Base-by-base conservation (phyloP, 345 rosid species). In the Limnanthes douglasii region DNA sequence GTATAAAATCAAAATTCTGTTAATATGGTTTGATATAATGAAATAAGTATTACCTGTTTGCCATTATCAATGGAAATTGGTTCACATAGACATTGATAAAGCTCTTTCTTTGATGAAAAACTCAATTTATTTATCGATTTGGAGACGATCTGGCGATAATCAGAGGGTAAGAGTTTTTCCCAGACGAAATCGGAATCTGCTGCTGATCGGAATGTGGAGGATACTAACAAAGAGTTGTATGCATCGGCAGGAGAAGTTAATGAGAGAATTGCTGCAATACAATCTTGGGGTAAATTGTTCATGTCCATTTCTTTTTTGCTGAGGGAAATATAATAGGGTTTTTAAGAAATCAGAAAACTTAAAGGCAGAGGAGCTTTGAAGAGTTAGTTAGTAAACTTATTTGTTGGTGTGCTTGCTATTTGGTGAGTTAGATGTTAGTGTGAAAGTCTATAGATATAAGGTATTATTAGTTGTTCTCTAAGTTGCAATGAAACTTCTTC, bases 201-300 rank as follows among this genome's bases (percentile, higher is more conserved):
- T 8, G 84, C 92, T 10, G 78, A 64, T 34, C 50, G 54, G 37
- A 81, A 75, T 16, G 41, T 30, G 1, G 69, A 29, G 2, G 84
- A 81, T 1, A 72, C 70, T 19, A 26, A 11, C 0, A 83, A 60
- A 2, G 67, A 68, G 5, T 57, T 56, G 57, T 62, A 56, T 1
- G 58, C 66, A 41, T 80, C 86, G 0, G 32, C 21, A 0, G 96
- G 96, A 18, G 92, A 50, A 1, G 96, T 68, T 18, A 69, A 61
- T 11, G 78, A 65, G 4, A 81, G 48, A 18, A 86, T 62, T 3
- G 42, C 41, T 1, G 83, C 64, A 18, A 86, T 39, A 29, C 78
- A 72, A 24, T 50, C 75, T 61, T 70, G 76, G 5, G 94, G 92
- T 43, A 85, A 50, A 15, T 41, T 14, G 2, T 20, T 43, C 24